Evolutionary conservation across 495 filamentous ascomycete species (phyloP).

Genomic region (Pseudoneurospora amorphoporcata): DNA sequence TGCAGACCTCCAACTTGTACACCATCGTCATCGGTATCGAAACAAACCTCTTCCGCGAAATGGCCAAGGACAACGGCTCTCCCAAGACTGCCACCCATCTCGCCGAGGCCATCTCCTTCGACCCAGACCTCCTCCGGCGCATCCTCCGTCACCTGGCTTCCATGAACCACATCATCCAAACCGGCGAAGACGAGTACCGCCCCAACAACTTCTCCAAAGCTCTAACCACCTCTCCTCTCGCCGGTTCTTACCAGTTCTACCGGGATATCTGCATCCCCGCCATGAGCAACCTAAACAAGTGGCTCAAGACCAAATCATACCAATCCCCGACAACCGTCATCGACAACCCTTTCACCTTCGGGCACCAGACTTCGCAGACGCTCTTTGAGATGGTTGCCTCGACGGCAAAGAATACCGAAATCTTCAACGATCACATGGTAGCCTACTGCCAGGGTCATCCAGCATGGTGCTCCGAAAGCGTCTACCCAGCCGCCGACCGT

Average conservation of each 20-base stretch:
- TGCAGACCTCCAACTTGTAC: conserved; percentile 7
- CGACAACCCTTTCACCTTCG: conserved; percentile 23
- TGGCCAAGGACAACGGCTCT: conserved; percentile 5
- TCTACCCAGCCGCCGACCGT: conserved; percentile 36
- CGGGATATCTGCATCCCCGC: conserved; percentile 11
- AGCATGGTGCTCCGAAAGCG: conserved; percentile 37
- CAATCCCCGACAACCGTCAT: conserved; percentile 12
- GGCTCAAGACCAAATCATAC: conserved; percentile 16
- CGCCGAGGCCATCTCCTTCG: conserved; percentile 3
- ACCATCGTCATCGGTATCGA: conserved; percentile 7
- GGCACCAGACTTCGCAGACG: conserved; percentile 16
- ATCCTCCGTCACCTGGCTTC: conserved; percentile 40
- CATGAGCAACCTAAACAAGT: conserved; percentile 10
- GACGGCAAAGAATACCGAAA: conserved; percentile 11
- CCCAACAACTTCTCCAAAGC: conserved; percentile 34
- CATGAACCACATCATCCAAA: conserved; percentile 39
- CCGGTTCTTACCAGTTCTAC: conserved; percentile 16
- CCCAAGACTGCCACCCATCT: conserved; percentile 9
- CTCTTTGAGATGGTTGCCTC: conserved; percentile 21
- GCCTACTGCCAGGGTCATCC: conserved; percentile 39
- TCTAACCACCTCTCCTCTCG: conserved; percentile 22
- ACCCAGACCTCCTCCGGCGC: conserved; percentile 13
- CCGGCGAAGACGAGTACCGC: conserved; percentile 32
- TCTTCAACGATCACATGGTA: conserved; percentile 44
- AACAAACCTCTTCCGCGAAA: conserved; percentile 8